These are phyloP conservation scores for Trichothecium roseum DNA, from an alignment of 2,329 filamentous ascomycete species.

Conservation along the genomic window DNA sequence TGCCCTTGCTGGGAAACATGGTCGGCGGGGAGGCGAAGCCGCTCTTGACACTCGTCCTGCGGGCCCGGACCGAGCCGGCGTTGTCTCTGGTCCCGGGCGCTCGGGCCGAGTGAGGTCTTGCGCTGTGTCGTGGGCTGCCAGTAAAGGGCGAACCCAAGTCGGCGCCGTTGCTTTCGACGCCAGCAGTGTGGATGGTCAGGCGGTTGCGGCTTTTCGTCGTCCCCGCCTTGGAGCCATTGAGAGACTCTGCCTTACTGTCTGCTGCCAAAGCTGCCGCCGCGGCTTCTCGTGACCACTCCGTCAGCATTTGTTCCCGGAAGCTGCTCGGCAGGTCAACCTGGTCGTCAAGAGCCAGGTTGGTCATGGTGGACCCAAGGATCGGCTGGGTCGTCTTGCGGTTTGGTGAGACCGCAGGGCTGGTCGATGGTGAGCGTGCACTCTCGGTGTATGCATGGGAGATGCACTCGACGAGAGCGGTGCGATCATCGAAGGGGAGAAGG, in stretches of 20 bases:
- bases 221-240: slow-evolving; percentile 63
- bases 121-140: slow-evolving; percentile 28
- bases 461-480: slow-evolving; percentile 59
- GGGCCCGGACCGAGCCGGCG: slow-evolving; percentile 28
- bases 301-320: slow-evolving; percentile 66
- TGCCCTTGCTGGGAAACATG: slow-evolving; percentile 33
- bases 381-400: slow-evolving; percentile 53
- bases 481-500: slow-evolving; percentile 66
- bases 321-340: slow-evolving; percentile 49
- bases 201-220: slow-evolving; percentile 44
- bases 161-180: slow-evolving; percentile 28
- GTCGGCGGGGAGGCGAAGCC: slow-evolving; percentile 31
- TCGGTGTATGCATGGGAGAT: slow-evolving; percentile 64
- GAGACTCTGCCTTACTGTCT: slow-evolving; percentile 59
- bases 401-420: slow-evolving; percentile 62
- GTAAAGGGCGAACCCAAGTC: slow-evolving; percentile 29
- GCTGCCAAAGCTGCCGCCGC: slow-evolving; percentile 60
- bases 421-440: slow-evolving; percentile 50
- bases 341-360: slow-evolving; percentile 21
- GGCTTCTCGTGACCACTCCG: slow-evolving; percentile 69
- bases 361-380: slow-evolving; percentile 41
- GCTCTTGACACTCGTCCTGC: slow-evolving; percentile 45
- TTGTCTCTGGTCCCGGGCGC: slow-evolving; percentile 20
- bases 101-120: slow-evolving; percentile 37
- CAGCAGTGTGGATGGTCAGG: slow-evolving; percentile 41